A percentile compares a stretch with the other conserved stretches of the same genome.
phyloP scores from a whole-genome alignment of 2,329 filamentous ascomycete genomes.

The Botryotinia convoluta region DNA sequence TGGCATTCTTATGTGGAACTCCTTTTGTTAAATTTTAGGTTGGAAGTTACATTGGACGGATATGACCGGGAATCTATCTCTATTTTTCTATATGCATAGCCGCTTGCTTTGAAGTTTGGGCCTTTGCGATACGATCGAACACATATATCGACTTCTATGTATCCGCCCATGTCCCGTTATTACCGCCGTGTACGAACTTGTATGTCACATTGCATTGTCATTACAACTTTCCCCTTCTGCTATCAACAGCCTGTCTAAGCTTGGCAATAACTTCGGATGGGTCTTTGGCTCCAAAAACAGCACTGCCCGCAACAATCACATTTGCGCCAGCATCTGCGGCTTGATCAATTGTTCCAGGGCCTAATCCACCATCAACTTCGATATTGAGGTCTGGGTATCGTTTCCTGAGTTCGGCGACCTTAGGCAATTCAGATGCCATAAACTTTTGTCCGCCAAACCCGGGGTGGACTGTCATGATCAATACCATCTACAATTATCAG shows the following conservation, averaged over 20 bases:
- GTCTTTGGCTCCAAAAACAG: conserved; percentile 89
- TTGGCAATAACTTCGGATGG: conserved; percentile 82
- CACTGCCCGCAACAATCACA: conserved; percentile 94
- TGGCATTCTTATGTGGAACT: neutral
- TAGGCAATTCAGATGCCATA: conserved; percentile 93
- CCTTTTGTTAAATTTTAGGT: neutral
- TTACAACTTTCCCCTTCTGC: conserved; percentile 41
- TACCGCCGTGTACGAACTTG: neutral
- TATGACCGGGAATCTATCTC: neutral
- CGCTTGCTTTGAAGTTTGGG: neutral
- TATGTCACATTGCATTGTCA: conserved; percentile 1
- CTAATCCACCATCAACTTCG: conserved; percentile 92
- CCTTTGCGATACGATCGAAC: neutral
- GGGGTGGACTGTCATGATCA: conserved; percentile 97
- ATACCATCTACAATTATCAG: conserved; percentile 71
- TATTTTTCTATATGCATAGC: neutral
- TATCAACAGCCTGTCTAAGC: conserved; percentile 76
- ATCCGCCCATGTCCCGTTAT: neutral
- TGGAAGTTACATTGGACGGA: neutral
- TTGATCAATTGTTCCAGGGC: conserved; percentile 84
- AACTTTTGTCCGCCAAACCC: conserved; percentile 98
- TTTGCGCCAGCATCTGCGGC: conserved; percentile 95
- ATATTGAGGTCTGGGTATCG: conserved; percentile 93
- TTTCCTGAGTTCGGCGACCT: conserved; percentile 79
- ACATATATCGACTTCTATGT: neutral